Conservation (phyloP, 805 yeast species). For the Clavispora asparagi region DNA sequence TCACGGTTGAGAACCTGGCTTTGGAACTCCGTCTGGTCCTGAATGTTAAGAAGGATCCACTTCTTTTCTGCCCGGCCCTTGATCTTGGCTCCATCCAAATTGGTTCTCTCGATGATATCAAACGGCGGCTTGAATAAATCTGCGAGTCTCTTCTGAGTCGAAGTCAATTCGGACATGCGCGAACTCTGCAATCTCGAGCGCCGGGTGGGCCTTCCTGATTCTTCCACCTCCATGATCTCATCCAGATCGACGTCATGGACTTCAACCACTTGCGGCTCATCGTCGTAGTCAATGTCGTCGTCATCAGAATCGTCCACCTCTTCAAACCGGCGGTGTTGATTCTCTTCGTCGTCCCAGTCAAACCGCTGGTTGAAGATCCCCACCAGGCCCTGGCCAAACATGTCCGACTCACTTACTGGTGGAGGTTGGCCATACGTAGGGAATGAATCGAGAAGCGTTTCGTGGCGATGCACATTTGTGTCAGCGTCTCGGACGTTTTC, state of each 20-base stretch:
- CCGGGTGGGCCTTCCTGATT: constrained; percentile 11
- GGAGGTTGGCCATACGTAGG: constrained; percentile 8
- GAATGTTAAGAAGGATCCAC: constrained; percentile 87
- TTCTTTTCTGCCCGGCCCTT: constrained; percentile 60
- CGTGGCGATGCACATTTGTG: constrained; percentile 73
- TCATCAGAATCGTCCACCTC: constrained; percentile 11
- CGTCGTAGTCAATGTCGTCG: constrained; percentile 22
- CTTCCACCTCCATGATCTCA: constrained; percentile 23
- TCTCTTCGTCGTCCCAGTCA: constrained; percentile 32
- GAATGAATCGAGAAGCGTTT: constrained; percentile 57
- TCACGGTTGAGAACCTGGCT: constrained; percentile 92
- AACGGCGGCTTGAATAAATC: constrained; percentile 88
- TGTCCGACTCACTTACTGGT: constrained; percentile 28
- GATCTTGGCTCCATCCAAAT: constrained; percentile 67
- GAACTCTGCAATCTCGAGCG: constrained; percentile 6
- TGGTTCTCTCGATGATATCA: constrained; percentile 68
- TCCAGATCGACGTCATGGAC: constrained; percentile 32
- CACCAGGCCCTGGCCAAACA: constrained; percentile 44
- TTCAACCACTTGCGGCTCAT: constrained; percentile 14
- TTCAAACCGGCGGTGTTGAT: constrained; percentile 16
- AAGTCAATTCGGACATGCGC: constrained; percentile 32
- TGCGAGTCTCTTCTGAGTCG: constrained; percentile 68
- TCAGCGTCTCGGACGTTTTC: constrained; percentile 50
- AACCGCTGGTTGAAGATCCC: constrained; percentile 59
- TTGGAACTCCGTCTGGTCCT: constrained; percentile 76